Percentiles rank a stretch among this genome's conserved stretches.
Evolutionary conservation across 495 filamentous ascomycete genomes (phyloP).

Genomic region (Penicillium ochrochloron): DNA sequence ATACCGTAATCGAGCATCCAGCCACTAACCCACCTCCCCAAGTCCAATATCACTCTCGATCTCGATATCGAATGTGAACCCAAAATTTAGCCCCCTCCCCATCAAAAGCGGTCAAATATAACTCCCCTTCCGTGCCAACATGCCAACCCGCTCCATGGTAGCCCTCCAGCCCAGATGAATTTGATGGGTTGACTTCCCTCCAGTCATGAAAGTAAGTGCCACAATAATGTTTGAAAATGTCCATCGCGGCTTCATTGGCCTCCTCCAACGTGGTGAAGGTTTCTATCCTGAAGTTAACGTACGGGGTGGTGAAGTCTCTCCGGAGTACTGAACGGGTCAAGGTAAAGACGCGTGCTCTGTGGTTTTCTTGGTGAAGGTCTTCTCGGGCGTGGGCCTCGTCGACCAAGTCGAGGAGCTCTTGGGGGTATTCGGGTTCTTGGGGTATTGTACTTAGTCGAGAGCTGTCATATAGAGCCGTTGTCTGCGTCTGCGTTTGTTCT

Average conservation of each 20-base stretch:
- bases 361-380: background rate
- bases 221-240: background rate
- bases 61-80: background rate
- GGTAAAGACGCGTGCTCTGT: background rate
- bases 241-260: conserved; percentile 12
- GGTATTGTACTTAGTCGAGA: background rate
- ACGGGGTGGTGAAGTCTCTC: too few relatives aligned
- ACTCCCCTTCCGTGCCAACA: background rate
- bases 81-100: background rate
- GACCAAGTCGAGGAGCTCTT: conserved; percentile 13
- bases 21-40: background rate
- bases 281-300: background rate
- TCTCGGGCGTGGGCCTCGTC: background rate
- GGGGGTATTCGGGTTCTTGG: conserved; percentile 6
- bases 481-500: background rate
- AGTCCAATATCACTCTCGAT: background rate
- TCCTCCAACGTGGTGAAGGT: conserved; percentile 8
- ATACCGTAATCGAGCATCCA: background rate
- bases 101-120: background rate
- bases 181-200: background rate
- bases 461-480: background rate
- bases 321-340: background rate
- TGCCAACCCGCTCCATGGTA: conserved; percentile 8
- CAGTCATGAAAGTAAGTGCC: background rate
- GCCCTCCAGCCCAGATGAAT: conserved; percentile 5